Evolutionary conservation across 257 asterid genomes (phyloP).

Genomic region (Primulina eburnea): DNA sequence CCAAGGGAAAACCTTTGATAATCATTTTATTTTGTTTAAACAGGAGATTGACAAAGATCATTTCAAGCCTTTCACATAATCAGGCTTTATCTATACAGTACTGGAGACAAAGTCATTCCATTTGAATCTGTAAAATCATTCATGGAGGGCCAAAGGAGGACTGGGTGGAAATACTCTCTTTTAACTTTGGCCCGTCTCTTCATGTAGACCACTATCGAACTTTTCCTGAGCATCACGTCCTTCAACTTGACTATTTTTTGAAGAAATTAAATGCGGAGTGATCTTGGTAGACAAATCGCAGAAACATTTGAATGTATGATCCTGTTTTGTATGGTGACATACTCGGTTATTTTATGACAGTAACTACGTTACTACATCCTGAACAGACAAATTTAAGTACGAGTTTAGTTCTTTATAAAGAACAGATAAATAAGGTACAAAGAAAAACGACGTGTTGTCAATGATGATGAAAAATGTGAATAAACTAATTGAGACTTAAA

Average conservation of each 20-base stretch:
- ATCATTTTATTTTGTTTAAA: conserved; percentile 16
- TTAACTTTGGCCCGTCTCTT: conserved; percentile 70
- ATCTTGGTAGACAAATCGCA: conserved; percentile 24
- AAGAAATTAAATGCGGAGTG: conserved; percentile 41
- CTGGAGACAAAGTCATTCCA: conserved; percentile 79
- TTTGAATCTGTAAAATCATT: conserved; percentile 56
- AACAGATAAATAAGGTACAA: too few relatives aligned
- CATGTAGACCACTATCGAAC: conserved; percentile 87
- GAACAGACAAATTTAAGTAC: too few relatives aligned
- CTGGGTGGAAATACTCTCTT: conserved; percentile 43
- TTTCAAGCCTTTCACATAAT: conserved; percentile 39
- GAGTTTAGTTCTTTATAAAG: too few relatives aligned
- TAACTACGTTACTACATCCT: too few relatives aligned
- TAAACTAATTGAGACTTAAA: too few relatives aligned
- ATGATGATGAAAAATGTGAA: too few relatives aligned
- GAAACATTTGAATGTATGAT: background rate
- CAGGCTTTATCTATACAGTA: conserved; percentile 80
- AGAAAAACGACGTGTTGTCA: too few relatives aligned
- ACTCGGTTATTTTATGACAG: background rate
- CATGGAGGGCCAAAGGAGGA: conserved; percentile 54
- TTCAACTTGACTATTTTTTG: conserved; percentile 53
- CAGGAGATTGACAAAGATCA: conserved; percentile 61
- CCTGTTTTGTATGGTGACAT: background rate
- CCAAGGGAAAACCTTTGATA: background rate
- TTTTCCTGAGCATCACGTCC: conserved; percentile 50